These are phyloP conservation scores for Royoungia palumana DNA, from an alignment of 768 basidiomycete genomes.

Conservation along the genomic window DNA sequence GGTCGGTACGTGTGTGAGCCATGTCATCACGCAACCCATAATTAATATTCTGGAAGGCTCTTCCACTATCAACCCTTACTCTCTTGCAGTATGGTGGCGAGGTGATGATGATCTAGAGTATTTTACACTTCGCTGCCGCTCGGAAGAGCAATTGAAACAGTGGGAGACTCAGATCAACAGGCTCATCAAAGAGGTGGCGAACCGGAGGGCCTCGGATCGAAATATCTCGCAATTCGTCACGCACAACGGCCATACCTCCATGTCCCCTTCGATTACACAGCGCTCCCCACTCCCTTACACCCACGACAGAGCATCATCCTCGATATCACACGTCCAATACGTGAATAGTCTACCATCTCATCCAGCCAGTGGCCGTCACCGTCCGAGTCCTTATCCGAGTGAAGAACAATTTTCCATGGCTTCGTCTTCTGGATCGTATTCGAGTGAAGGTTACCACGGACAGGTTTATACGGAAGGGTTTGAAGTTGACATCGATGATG, in stretches of 20 bases:
- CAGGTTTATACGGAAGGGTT: conserved; percentile 67
- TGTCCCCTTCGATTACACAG: conserved; percentile 35
- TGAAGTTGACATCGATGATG: conserved; percentile 70
- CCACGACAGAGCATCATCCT: conserved; percentile 37
- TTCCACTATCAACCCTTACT: conserved; percentile 56
- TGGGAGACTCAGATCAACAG: conserved; percentile 92
- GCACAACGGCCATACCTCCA: conserved; percentile 40
- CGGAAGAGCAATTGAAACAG: conserved; percentile 87
- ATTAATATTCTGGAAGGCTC: conserved; percentile 35
- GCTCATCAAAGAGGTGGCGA: conserved; percentile 75
- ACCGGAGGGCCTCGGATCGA: conserved; percentile 65
- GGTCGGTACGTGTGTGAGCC: conserved; percentile 48
- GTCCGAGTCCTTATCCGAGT: conserved; percentile 35
- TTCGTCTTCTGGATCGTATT: conserved; percentile 31
- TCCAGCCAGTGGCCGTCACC: conserved; percentile 35
- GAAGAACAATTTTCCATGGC: conserved; percentile 37
- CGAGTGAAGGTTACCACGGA: conserved; percentile 16
- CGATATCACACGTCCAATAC: conserved; percentile 29
- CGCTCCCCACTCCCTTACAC: conserved; percentile 34
- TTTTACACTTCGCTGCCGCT: conserved; percentile 90
- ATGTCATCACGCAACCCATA: neutral
- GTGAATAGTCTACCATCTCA: conserved; percentile 31
- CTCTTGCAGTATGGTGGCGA: conserved; percentile 91
- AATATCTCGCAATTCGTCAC: conserved; percentile 49
- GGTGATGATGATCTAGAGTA: conserved; percentile 91